These are phyloP conservation scores for Lanmaoa rubissima DNA, from an alignment of 768 basidiomycete species.

Conservation along the genomic window DNA sequence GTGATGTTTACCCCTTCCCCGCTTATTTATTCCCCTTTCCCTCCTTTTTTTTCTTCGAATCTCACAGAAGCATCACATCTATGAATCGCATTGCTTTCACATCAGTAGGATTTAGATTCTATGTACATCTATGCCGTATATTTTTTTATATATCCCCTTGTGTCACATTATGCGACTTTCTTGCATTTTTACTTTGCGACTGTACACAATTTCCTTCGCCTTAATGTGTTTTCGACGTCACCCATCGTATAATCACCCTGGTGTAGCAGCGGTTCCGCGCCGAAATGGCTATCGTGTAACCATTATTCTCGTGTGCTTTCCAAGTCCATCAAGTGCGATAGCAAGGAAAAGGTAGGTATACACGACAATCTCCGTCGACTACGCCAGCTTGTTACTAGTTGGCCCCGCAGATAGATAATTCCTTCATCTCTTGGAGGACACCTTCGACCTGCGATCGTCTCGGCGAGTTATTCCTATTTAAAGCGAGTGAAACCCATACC, in stretches of 20 bases:
- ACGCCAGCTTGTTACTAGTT: conserved; percentile 20
- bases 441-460: conserved; percentile 70
- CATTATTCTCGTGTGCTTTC: conserved; percentile 2
- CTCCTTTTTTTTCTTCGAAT: neutral
- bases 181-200: conserved; percentile 11
- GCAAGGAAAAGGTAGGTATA: conserved; percentile 4
- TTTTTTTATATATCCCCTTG: conserved; percentile 8
- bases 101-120: conserved; percentile 22
- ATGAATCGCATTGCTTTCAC: conserved; percentile 7
- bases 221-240: conserved; percentile 6
- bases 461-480: neutral
- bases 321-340: neutral
- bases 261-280: conserved; percentile 21
- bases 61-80: conserved; percentile 6
- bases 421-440: conserved; percentile 95
- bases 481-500: conserved; percentile 38
- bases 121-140: conserved; percentile 17
- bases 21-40: conserved; percentile 6
- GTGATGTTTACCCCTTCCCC: neutral
- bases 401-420: conserved; percentile 88
- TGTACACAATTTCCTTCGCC: conserved; percentile 20
- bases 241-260: conserved; percentile 12
- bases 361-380: neutral
- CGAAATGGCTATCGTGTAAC: conserved; percentile 13
- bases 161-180: conserved; percentile 10